These are phyloP conservation scores for Eimeria sp. DNA, from an alignment of 169 alveolate species.

Conservation along the genomic window DNA sequence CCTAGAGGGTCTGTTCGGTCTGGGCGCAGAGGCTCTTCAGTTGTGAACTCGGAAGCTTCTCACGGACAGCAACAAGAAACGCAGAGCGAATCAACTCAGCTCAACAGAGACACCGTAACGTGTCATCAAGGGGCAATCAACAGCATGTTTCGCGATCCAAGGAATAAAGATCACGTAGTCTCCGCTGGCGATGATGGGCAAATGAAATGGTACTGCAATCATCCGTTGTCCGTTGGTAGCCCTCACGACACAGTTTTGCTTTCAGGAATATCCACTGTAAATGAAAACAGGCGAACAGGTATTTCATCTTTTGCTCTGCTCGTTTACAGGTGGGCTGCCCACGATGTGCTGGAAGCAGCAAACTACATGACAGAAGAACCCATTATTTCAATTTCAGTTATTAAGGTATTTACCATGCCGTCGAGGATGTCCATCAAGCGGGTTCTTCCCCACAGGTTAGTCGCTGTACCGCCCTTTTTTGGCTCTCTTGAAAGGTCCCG, in stretches of 20 bases:
- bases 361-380: slow-evolving; percentile 29
- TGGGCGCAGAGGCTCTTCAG: slow-evolving; percentile 50
- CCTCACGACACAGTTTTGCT: background rate
- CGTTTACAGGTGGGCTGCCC: slow-evolving; percentile 54
- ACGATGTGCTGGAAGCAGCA: slow-evolving; percentile 50
- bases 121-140: slow-evolving; percentile 44
- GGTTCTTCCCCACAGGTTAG: slow-evolving; percentile 27
- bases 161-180: slow-evolving; percentile 27
- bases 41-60: slow-evolving; percentile 4
- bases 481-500: background rate
- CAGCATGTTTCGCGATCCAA: slow-evolving; percentile 64
- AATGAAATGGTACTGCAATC: slow-evolving; percentile 16
- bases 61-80: slow-evolving; percentile 1
- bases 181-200: slow-evolving; percentile 74
- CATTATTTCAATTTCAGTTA: slow-evolving; percentile 6
- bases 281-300: background rate
- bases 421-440: slow-evolving; percentile 3
- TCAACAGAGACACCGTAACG: background rate
- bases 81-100: background rate
- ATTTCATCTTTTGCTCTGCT: background rate
- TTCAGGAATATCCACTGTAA: background rate
- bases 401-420: slow-evolving; percentile 45
- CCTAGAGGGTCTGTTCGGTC: slow-evolving; percentile 52
- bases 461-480: background rate
- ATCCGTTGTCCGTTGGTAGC: background rate